Conservation (phyloP, 2,329 filamentous ascomycete species). For the Aspergillus ochraceoroseus region DNA sequence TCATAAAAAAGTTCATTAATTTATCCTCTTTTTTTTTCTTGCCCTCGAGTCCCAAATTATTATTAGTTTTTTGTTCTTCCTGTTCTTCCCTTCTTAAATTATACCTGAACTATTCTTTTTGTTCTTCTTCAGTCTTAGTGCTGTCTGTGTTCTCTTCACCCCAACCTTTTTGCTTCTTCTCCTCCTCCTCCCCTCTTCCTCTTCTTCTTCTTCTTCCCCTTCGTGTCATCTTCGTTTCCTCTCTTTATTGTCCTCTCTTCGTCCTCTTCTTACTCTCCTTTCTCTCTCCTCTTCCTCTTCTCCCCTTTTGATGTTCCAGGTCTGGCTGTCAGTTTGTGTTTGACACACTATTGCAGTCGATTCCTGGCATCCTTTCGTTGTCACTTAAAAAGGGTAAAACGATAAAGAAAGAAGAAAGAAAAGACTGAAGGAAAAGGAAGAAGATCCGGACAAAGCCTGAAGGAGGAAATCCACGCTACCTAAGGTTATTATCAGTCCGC, state of each 20-base stretch:
- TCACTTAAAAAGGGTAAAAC: conserved; percentile 4
- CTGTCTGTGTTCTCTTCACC: no score
- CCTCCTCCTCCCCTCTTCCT: conserved; percentile 14
- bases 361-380: conserved; percentile 38
- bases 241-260: conserved; percentile 7
- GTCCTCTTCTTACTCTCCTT: conserved; percentile 14
- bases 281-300: conserved; percentile 14
- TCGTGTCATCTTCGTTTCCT: no score
- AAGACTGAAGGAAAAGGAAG: conserved; percentile 3
- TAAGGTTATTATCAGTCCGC: conserved; percentile 6
- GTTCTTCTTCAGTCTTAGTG: conserved; percentile 12
- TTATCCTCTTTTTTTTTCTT: conserved; percentile 1
- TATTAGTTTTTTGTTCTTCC: conserved; percentile 12
- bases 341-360: conserved; percentile 43
- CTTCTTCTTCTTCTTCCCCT: conserved; percentile 12
- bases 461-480: conserved; percentile 21
- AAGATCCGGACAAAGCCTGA: neutral
- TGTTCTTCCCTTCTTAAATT: no score
- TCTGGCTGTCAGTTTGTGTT: conserved; percentile 38
- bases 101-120: conserved; percentile 6
- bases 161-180: conserved; percentile 12
- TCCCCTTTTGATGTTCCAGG: conserved; percentile 27
- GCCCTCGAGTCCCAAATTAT: conserved; percentile 8
- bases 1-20: conserved; percentile 4
- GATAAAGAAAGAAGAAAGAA: conserved; percentile 11